A percentile compares a stretch with the other conserved stretches of the same genome.
Conservation (phyloP, 805 yeast species). For the Metschnikowia lochheadii region DNA sequence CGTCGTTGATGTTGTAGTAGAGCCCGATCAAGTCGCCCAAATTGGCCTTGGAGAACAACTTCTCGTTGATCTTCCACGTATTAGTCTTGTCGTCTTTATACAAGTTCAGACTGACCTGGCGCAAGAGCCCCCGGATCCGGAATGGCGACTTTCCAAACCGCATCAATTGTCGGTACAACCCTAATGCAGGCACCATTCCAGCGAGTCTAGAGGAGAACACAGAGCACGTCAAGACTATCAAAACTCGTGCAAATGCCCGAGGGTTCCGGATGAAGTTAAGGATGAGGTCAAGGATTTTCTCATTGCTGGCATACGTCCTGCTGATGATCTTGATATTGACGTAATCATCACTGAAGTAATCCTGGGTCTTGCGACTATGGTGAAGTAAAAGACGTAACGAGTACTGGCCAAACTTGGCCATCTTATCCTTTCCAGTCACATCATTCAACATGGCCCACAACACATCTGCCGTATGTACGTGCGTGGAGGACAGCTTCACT, state of each 20-base stretch:
- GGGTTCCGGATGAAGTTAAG: slow-evolving; percentile 36
- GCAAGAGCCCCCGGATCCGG: slow-evolving; percentile 38
- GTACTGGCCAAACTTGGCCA: slow-evolving; percentile 63
- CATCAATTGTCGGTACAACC: slow-evolving; percentile 60
- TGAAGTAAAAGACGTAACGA: slow-evolving; percentile 48
- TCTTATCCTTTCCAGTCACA: slow-evolving; percentile 66
- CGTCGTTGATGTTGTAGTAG: slow-evolving; percentile 66
- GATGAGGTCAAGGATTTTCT: slow-evolving; percentile 30
- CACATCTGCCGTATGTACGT: slow-evolving; percentile 34
- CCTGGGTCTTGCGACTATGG: slow-evolving; percentile 41
- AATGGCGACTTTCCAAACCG: slow-evolving; percentile 71
- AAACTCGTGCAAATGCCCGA: slow-evolving; percentile 30
- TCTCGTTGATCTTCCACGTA: slow-evolving; percentile 12
- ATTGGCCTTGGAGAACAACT: slow-evolving; percentile 39
- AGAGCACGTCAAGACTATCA: slow-evolving; percentile 34
- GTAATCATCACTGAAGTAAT: slow-evolving; percentile 29
- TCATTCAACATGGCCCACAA: slow-evolving; percentile 50
- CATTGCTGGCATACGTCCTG: slow-evolving; percentile 28
- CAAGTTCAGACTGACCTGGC: slow-evolving; percentile 22
- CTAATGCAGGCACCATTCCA: slow-evolving; percentile 46
- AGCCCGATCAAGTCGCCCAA: slow-evolving; percentile 51
- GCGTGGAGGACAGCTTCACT: not conserved
- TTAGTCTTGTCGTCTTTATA: slow-evolving; percentile 8
- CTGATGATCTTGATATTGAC: slow-evolving; percentile 31
- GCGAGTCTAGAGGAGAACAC: slow-evolving; percentile 37